Evolutionary conservation across 352 stramenopile genomes (phyloP).

Genomic region (Vaucheria bursata): DNA sequence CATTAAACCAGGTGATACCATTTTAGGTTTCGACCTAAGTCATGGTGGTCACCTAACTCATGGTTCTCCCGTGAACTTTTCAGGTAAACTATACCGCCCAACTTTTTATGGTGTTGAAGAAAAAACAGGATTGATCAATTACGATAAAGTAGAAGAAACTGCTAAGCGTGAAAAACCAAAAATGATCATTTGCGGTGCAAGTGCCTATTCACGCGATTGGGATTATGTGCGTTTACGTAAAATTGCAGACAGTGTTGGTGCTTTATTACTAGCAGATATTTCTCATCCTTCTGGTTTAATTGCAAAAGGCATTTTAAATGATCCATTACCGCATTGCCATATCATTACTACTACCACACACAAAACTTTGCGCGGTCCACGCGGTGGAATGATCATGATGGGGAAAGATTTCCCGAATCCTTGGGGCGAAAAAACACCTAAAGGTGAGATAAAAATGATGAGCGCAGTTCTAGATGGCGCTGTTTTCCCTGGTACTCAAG

Average conservation of each 20-base stretch:
- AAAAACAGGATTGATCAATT: conserved; percentile 89
- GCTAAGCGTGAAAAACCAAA: conserved; percentile 81
- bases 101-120: conserved; percentile 82
- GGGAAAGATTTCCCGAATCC: too few relatives aligned
- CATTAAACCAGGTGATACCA: conserved; percentile 92
- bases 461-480: too few relatives aligned
- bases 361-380: conserved; percentile 91
- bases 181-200: conserved; percentile 72
- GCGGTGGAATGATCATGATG: conserved; percentile 97
- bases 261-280: conserved; percentile 96
- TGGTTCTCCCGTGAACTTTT: conserved; percentile 87
- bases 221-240: conserved; percentile 69
- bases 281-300: conserved; percentile 85
- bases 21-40: conserved; percentile 95
- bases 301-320: conserved; percentile 73
- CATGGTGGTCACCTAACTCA: conserved; percentile 94
- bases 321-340: conserved; percentile 92
- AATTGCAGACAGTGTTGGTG: conserved; percentile 86
- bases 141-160: conserved; percentile 80
- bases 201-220: conserved; percentile 92
- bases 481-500: conserved; percentile 95
- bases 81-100: conserved; percentile 93
- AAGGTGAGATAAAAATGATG: too few relatives aligned
- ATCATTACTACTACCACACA: conserved; percentile 97
- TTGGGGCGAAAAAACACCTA: too few relatives aligned